Conservation (phyloP, 2,329 filamentous ascomycete species). For the Xylaria sp. region DNA sequence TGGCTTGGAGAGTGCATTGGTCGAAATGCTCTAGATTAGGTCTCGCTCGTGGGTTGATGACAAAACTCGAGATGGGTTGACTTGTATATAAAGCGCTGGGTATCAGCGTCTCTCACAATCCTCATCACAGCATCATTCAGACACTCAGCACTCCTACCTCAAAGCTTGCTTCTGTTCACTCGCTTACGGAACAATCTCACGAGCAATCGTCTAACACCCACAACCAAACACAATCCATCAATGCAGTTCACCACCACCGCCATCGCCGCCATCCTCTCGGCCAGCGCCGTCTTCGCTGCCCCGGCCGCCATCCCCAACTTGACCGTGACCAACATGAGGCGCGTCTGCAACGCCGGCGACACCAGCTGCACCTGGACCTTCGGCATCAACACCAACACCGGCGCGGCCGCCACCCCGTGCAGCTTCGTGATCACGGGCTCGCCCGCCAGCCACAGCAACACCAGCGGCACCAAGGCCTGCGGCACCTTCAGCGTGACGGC, state of each 20-base stretch:
- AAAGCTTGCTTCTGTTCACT: not conserved
- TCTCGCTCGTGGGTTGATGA: not conserved
- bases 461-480: slow-evolving; percentile 47
- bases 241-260: slow-evolving; percentile 46
- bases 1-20: not conserved
- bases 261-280: slow-evolving; percentile 37
- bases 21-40: not conserved
- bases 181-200: not conserved
- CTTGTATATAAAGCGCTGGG: slow-evolving; percentile 21
- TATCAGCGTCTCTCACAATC: not conserved
- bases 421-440: slow-evolving; percentile 44
- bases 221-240: slow-evolving; percentile 21
- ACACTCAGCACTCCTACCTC: not conserved
- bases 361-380: slow-evolving; percentile 50
- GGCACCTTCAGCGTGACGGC: slow-evolving; percentile 57
- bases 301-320: slow-evolving; percentile 44
- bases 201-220: slow-evolving; percentile 5
- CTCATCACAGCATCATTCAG: slow-evolving; percentile 20
- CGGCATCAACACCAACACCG: slow-evolving; percentile 45
- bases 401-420: slow-evolving; percentile 44
- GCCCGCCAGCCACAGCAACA: slow-evolving; percentile 47
- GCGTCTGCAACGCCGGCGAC: slow-evolving; percentile 47
- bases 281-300: slow-evolving; percentile 36
- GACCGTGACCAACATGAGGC: slow-evolving; percentile 48
- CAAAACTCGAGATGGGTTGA: slow-evolving; percentile 3